These are phyloP conservation scores for Podospora anserina DNA, from an alignment of 495 filamentous ascomycete genomes.

Conservation along the genomic window DNA sequence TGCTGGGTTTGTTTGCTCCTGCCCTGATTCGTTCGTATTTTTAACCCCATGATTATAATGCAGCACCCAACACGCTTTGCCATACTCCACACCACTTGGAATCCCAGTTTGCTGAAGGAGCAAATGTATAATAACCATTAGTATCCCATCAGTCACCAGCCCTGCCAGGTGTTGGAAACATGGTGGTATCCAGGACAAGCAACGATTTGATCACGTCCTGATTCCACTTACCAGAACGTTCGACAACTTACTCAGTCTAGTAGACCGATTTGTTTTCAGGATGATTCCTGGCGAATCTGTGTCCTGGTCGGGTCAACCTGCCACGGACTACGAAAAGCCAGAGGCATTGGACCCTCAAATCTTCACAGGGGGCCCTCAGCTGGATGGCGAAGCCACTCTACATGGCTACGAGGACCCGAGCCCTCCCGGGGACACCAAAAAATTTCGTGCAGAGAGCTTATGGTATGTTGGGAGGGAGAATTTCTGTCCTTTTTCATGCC, in stretches of 20 bases:
- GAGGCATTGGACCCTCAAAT: conserved; percentile 25
- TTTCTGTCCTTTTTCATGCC: not conserved
- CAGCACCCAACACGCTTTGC: not conserved
- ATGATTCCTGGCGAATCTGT: not conserved
- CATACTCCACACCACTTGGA: not conserved
- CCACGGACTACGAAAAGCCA: conserved; percentile 37
- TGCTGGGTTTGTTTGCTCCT: not conserved
- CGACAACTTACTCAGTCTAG: not conserved
- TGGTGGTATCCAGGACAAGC: not conserved
- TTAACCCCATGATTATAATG: conserved; percentile 13
- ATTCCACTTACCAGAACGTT: not conserved
- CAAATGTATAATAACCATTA: not conserved
- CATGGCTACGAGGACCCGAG: conserved; percentile 30
- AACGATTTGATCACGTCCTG: not conserved
- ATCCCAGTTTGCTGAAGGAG: not conserved
- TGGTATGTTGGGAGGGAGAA: conserved; percentile 18
- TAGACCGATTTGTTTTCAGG: not conserved
- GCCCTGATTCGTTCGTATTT: conserved; percentile 17
- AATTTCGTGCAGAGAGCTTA: conserved; percentile 32
- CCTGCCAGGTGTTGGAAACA: not conserved
- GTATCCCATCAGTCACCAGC: not conserved
- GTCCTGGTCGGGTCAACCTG: not conserved
- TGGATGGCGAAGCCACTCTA: conserved; percentile 30
- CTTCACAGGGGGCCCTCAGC: conserved; percentile 13
- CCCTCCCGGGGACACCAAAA: conserved; percentile 26